Conservation (phyloP, 2,329 filamentous ascomycete genomes). For the Thermomyces lanuginosus region DNA sequence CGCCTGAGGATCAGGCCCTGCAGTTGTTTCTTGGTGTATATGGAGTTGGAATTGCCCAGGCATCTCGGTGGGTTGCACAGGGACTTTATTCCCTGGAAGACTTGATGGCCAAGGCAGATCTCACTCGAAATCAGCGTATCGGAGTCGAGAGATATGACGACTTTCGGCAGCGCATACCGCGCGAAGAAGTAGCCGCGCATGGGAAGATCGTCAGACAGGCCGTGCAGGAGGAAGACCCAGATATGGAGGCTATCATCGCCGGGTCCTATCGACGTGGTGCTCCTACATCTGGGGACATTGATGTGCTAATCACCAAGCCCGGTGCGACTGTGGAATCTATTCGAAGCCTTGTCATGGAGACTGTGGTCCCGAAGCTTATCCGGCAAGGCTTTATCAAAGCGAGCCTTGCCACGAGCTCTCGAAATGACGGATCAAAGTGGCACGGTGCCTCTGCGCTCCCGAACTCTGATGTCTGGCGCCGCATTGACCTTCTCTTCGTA, state of each 20-base stretch:
- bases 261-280: constrained; percentile 77
- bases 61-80: constrained; percentile 57
- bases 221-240: constrained; percentile 43
- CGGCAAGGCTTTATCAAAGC: constrained; percentile 50
- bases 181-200: constrained; percentile 56
- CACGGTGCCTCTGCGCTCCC: constrained; percentile 69
- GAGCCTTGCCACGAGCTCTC: constrained; percentile 44
- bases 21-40: constrained; percentile 64
- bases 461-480: constrained; percentile 46
- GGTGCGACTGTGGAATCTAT: constrained; percentile 44
- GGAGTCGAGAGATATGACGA: constrained; percentile 69
- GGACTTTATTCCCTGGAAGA: constrained; percentile 63
- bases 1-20: constrained; percentile 49
- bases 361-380: constrained; percentile 47
- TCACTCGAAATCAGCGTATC: constrained; percentile 54
- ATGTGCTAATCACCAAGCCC: constrained; percentile 62
- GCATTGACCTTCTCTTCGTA: constrained; percentile 73
- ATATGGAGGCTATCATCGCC: constrained; percentile 55
- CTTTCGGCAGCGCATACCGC: constrained; percentile 61
- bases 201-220: constrained; percentile 46
- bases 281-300: constrained; percentile 60
- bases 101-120: constrained; percentile 41
- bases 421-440: constrained; percentile 58
- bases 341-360: constrained; percentile 43
- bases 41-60: constrained; percentile 54